Evolutionary conservation across 2,329 filamentous ascomycete genomes (phyloP).

Genomic region (Phaeosphaeriaceae sp.): DNA sequence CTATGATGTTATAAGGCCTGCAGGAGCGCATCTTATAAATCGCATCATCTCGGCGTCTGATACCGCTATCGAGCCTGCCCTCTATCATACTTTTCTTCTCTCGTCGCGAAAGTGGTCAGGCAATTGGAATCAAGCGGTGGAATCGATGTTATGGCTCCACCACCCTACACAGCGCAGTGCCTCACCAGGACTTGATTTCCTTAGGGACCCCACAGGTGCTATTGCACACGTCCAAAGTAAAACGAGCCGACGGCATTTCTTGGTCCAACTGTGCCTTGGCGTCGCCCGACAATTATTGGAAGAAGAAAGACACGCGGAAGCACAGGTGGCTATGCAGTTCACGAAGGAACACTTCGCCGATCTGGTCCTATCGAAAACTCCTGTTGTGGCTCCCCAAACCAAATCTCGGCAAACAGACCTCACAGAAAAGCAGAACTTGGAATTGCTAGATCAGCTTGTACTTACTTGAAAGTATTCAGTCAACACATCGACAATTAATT

Average conservation of each 20-base stretch:
- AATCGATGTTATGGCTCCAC: constrained; percentile 38
- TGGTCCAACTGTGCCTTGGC: constrained; percentile 40
- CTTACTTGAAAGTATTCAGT: constrained; percentile 19
- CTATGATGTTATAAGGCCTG: constrained; percentile 21
- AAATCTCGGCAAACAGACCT: constrained; percentile 5
- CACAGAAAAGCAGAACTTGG: constrained; percentile 29
- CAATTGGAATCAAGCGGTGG: constrained; percentile 25
- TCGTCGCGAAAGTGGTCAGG: constrained; percentile 32
- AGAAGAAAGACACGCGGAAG: constrained; percentile 36
- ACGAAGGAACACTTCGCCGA: constrained; percentile 40
- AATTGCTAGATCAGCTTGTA: constrained; percentile 33
- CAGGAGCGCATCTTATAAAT: constrained; percentile 35
- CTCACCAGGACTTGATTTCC: constrained; percentile 28
- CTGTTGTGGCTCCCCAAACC: constrained; percentile 2
- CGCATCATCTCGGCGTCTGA: constrained; percentile 24
- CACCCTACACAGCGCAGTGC: constrained; percentile 32
- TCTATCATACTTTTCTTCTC: constrained; percentile 35
- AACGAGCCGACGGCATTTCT: constrained; percentile 22
- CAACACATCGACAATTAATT: neutral
- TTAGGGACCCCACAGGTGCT: constrained; percentile 30
- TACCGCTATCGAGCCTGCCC: constrained; percentile 9
- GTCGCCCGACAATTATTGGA: constrained; percentile 38
- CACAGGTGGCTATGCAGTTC: constrained; percentile 38
- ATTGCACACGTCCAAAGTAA: constrained; percentile 12
- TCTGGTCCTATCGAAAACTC: constrained; percentile 28